Evolutionary conservation across 78 protist species (phyloP), one percentile per base, ranked within the genome.

Genomic region (Dictyostelium citrinum): DNA sequence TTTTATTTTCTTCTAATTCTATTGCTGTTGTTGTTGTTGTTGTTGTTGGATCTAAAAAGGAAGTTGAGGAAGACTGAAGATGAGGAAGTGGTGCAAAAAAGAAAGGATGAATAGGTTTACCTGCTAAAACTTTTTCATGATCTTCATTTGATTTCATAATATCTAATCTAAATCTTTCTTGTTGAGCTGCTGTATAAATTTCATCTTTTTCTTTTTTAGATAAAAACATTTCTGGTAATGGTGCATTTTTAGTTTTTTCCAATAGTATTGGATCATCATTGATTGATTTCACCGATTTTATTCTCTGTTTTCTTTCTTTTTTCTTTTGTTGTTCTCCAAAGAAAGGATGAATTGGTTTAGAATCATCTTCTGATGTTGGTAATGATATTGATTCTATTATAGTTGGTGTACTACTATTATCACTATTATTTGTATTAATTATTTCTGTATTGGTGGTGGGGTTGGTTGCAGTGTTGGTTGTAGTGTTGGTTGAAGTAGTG

Each of bases 71-170:
- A 0, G 76, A 22, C 24, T 43, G 86, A 10, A 0, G 51, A 39
- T 60, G 74, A 33, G 35, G 29, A 3, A n/a, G 45, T 24, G 72
- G 51, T 6, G 86, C 76, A 81, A 58, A 39, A 71, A 83, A 86
- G 78, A 86, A 86, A 41, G 92, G 92, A 77, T 86, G 92, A 12
- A 86, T 3, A 14, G 58, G 68, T 77, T 86, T 86, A 41, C 58
- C 58, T 5, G 81, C 46, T 17, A 31, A 43, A 5, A 86, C 29
- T 16, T 12, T 35, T 2, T 33, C 61, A 77, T 77, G 84, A 77
- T 86, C 92, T 45, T 76, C 70, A 58, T 24, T 31, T 14, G 92
- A 61, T 45, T 86, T 74, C 17, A 86, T 86, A 39, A 86, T 64
- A 27, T 77, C 92, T 2, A 55, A 16, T 77, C 83, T 75, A 6